Evolutionary conservation across 2,329 filamentous ascomycete species (phyloP), one percentile per base, ranked within the genome.

Genomic region (Talaromyces sp.): DNA sequence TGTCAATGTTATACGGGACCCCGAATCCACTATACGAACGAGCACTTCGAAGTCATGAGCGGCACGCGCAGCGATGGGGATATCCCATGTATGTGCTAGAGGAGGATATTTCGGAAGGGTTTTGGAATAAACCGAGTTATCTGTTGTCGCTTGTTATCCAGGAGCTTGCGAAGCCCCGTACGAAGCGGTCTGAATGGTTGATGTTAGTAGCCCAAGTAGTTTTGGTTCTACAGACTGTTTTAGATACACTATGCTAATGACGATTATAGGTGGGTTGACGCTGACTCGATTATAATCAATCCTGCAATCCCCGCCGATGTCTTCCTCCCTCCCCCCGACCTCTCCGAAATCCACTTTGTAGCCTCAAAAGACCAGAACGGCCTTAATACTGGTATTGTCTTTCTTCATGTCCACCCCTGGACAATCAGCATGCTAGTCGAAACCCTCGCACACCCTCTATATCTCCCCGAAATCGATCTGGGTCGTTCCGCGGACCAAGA

Each of bases 31-130:
- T 72, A 19, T 75, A 73, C 56, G 70, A 75, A 50, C 62, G 65
- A n/a, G 73, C 71, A 5, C 60, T 76, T 22, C 61, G 65, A 17
- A 71, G 63, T n/a, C 73, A 76, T 55, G 52, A 65, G 46, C 62
- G 65, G 33, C 72, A 75, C 52, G 70, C 70, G 11, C 56, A 65
- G 39, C 56, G 65, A 43, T 69, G 72, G 62, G 69, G 69, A 4
- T 76, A 76, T 43, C 65, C 65, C n/a, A 69, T 71, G 63, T 58
- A 67, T 41, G 65, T 75, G 2, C 63, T 76, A 35, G 63, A 69
- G 31, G 62, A 69, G 31, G 62, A 66, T 17, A 66, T 75, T 13
- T 64, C 66, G 1, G 64, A 62, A 10, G 73, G 72, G 2, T 71
- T 66, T 52, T 70, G 70, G 66, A 74, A 73, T 59, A 73, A 73